Evolutionary conservation across 2,329 filamentous ascomycete species (phyloP), one percentile per base, ranked within the genome.

Genomic region (Aureobasidium sp.): DNA sequence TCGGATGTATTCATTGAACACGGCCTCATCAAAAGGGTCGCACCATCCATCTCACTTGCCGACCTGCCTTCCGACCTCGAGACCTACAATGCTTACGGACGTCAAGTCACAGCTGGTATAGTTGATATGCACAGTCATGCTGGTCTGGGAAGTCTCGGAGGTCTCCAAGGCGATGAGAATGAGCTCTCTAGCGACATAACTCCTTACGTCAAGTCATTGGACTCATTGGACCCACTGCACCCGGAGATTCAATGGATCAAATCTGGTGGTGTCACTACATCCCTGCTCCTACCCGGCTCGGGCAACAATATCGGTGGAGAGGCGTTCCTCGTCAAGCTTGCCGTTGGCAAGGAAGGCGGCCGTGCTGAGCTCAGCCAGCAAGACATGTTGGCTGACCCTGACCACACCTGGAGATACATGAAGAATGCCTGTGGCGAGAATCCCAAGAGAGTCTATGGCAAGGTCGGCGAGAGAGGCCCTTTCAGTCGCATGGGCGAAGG

Each of bases 371-470:
- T 85, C 45, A 86, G 84, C 57, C 83, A 81, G 2, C 73, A 77
- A 25, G 82, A 87, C 64, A 78, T 88, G 75, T 75, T 88, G 10
- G 85, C 86, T 1, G 84, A 87, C 55, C 85, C 85, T 0, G 84
- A 86, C 43, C 77, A 78, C 23, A 81, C 76, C 62, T 86, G 84
- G 81, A 78, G 86, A 21, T 89, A 87, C 70, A 86, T 89, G 78
- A 89, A 89, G 74, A 89, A 89, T 85, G 86, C 86, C 0, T 89
- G 85, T 64, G 86, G 86, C 37, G 86, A 89, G 72, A 89, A 89
- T 66, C 75, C 85, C 1, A 87, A 87, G 73, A 74, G 78, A 0
- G 74, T 83, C 0, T 86, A 87, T 62, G 84, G 84, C 10, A 76
- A 75, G 47, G 67, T 74, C 4, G 83, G 82, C 25, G 76, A 78